phyloP scores from a whole-genome alignment of 768 basidiomycete genomes.

The Pleurotus tuoliensis region DNA sequence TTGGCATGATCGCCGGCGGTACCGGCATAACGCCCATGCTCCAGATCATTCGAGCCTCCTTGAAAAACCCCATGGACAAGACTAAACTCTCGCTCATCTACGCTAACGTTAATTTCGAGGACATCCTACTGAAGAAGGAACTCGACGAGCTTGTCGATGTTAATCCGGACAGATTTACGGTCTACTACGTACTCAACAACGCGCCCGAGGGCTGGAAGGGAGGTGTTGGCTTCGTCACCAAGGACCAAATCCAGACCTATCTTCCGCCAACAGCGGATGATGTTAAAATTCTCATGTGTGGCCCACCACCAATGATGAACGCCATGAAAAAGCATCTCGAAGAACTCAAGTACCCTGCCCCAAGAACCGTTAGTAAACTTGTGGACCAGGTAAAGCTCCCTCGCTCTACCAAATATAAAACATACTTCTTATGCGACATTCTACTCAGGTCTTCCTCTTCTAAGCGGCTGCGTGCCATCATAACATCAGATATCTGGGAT shows the following conservation, averaged over 20 bases:
- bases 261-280: constrained; percentile 64
- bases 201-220: constrained; percentile 83
- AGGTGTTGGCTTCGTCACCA: constrained; percentile 89
- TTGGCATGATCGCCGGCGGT: constrained; percentile 98
- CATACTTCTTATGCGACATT: constrained; percentile 8
- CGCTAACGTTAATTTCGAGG: constrained; percentile 90
- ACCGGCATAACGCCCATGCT: constrained; percentile 99
- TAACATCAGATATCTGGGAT: too few relatives aligned
- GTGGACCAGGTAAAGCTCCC: constrained; percentile 64
- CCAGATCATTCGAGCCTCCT: constrained; percentile 92
- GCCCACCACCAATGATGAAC: constrained; percentile 54
- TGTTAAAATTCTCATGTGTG: constrained; percentile 87
- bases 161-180: constrained; percentile 62
- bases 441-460: constrained; percentile 40
- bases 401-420: neutral
- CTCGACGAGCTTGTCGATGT: constrained; percentile 71
- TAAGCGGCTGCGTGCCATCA: constrained; percentile 15
- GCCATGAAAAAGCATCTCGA: constrained; percentile 79
- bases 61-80: constrained; percentile 83
- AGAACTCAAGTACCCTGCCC: constrained; percentile 82
- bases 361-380: constrained; percentile 89
- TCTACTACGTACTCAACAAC: constrained; percentile 94
- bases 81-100: constrained; percentile 89
- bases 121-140: constrained; percentile 88
- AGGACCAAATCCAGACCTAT: constrained; percentile 82